Base-by-base conservation (phyloP, 2,329 filamentous ascomycete species). In the Xylariaceae sp. region DNA sequence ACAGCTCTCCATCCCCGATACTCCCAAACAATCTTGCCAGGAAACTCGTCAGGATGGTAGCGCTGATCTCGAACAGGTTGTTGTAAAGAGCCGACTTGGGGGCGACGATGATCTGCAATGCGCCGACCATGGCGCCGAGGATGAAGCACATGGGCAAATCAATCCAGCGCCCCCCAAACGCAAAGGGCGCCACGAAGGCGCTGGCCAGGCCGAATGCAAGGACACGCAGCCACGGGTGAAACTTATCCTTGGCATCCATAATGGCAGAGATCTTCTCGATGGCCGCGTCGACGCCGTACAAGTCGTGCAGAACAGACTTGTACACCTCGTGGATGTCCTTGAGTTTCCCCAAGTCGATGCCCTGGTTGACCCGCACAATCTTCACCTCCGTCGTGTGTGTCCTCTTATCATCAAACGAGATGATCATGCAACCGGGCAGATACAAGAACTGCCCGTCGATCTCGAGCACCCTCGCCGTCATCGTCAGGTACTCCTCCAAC, bases 401-500 rank as follows among this genome's bases (percentile, higher is more conserved):
- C 0, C 78, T 73, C 48, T 68, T 72, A 62, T 92, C 88, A 65
- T 88, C 91, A 66, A 96, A 96, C 3, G 89, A 92, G 67, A 96
- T 87, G 54, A 96, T 88, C 91, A 96, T 96, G 66, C 89, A 95
- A 0, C 89, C 89, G 0, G 91, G 91, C 32, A 96, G 83, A 68
- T 96, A 96, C 27, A 96, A 74, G 63, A 94, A 96, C 65, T 95
- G 90, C 4, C 87, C 87, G 61, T 95, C 88, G 12, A 96, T 91
- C 70, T 91, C 88, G 39, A 96, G 79, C 1, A 94, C 88, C n/a
- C 88, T 81, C 1, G 91, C 86, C 6, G 88, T 91, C 88, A 92
- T 95, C 59, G 81, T 85, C 82, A 96, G 86, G 70, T 95, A 96
- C 68, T 95, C 88, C 70, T 96, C 91, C 26, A 96, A 76, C 8